Percentiles rank a stretch among this genome's conserved stretches.
phyloP scores from a whole-genome alignment of 495 filamentous ascomycete species.

The Aspergillus indologenus region DNA sequence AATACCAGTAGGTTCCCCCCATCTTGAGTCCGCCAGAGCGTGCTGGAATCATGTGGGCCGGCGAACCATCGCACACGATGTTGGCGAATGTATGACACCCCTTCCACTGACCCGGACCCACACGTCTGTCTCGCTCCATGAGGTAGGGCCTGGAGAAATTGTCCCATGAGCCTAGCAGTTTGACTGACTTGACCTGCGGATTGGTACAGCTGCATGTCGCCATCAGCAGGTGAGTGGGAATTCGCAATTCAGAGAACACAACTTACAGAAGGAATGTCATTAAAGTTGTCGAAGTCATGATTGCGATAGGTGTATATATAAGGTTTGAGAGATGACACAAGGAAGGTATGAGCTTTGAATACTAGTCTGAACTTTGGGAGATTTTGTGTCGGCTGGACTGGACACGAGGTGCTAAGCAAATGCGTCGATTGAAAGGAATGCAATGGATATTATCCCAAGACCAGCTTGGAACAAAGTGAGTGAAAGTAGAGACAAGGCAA shows the following conservation, averaged over 20 bases:
- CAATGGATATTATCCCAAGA: background rate
- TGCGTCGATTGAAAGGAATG: slow-evolving; percentile 1
- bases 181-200: slow-evolving; percentile 65
- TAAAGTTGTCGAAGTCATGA: slow-evolving; percentile 69
- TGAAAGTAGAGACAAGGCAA: background rate
- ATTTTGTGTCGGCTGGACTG: background rate
- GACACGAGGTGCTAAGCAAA: background rate
- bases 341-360: too few species aligned
- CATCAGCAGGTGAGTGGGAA: slow-evolving; percentile 8
- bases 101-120: slow-evolving; percentile 71
- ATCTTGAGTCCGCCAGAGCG: slow-evolving; percentile 81
- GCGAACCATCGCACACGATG: slow-evolving; percentile 76
- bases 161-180: slow-evolving; percentile 89
- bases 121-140: slow-evolving; percentile 72
- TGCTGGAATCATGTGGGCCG: slow-evolving; percentile 46
- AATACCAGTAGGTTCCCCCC: slow-evolving; percentile 94
- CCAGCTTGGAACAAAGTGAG: slow-evolving; percentile 1
- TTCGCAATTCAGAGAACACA: background rate
- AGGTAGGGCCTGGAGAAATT: slow-evolving; percentile 75
- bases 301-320: slow-evolving; percentile 1
- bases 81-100: slow-evolving; percentile 82
- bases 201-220: slow-evolving; percentile 55
- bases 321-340: too few species aligned
- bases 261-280: slow-evolving; percentile 75
- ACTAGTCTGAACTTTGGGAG: background rate